These are phyloP conservation scores for Phytophthora syringae DNA, from an alignment of 352 stramenopile genomes.

Conservation along the genomic window DNA sequence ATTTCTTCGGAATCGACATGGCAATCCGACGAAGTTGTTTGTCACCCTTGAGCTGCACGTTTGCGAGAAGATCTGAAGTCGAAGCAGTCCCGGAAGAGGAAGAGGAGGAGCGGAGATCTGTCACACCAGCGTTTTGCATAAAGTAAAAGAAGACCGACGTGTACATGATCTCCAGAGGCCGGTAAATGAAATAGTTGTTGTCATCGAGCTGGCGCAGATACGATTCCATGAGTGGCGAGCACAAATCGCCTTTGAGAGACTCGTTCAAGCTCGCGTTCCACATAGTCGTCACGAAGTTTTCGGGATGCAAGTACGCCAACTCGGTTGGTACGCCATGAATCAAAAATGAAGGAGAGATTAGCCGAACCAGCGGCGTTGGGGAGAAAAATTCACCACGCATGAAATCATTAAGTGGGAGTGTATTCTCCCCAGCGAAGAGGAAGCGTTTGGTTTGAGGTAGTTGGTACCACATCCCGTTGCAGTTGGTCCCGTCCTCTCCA, in stretches of 20 bases:
- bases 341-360: conserved; percentile 40
- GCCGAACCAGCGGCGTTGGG: conserved; percentile 50
- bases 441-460: conserved; percentile 51
- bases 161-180: conserved; percentile 52
- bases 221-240: conserved; percentile 53
- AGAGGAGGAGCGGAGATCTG: conserved; percentile 26
- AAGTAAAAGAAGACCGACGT: conserved; percentile 53
- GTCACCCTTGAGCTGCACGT: conserved; percentile 47
- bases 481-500: conserved; percentile 25
- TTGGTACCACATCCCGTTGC: conserved; percentile 48
- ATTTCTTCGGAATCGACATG: conserved; percentile 38
- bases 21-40: conserved; percentile 36
- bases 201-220: conserved; percentile 46
- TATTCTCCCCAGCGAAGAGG: conserved; percentile 45
- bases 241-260: conserved; percentile 28
- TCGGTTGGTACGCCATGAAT: conserved; percentile 21
- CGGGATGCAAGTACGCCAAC: conserved; percentile 35
- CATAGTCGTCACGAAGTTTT: conserved; percentile 28
- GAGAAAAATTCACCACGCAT: conserved; percentile 40
- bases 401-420: conserved; percentile 33
- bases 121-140: conserved; percentile 44
- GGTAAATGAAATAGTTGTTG: conserved; percentile 51
- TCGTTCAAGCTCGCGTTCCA: conserved; percentile 34
- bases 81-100: conserved; percentile 1
- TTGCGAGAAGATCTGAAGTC: conserved; percentile 26